Evolutionary conservation across 2,329 filamentous ascomycete species (phyloP).

Genomic region (Dactylellina sp.): DNA sequence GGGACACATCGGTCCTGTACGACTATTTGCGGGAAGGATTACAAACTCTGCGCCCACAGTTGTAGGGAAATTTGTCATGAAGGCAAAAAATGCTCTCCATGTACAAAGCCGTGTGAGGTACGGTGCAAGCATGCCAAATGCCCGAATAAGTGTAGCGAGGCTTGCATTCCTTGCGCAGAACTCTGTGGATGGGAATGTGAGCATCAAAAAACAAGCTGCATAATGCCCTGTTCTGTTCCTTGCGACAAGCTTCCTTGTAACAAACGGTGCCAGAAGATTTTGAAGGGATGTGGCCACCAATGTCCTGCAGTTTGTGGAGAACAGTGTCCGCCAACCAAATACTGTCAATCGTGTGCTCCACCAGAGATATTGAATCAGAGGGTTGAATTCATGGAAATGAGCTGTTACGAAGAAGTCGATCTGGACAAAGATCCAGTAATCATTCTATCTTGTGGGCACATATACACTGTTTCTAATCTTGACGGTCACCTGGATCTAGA

Average conservation of each 20-base stretch:
- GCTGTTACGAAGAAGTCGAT: constrained; percentile 68
- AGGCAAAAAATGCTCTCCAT: constrained; percentile 66
- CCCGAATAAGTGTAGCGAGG: constrained; percentile 69
- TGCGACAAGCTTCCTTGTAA: constrained; percentile 76
- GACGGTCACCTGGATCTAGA: constrained; percentile 73
- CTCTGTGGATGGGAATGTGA: constrained; percentile 70
- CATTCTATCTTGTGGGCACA: constrained; percentile 73
- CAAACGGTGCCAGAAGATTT: constrained; percentile 68
- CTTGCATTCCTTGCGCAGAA: constrained; percentile 73
- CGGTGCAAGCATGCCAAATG: constrained; percentile 71
- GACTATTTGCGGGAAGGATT: constrained; percentile 68
- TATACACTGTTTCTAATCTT: constrained; percentile 71
- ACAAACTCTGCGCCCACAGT: constrained; percentile 70
- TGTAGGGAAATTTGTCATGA: constrained; percentile 70
- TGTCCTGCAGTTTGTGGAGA: constrained; percentile 77
- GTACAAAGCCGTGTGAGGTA: constrained; percentile 68
- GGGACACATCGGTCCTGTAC: constrained; percentile 63
- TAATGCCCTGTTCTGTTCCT: constrained; percentile 72
- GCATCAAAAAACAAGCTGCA: constrained; percentile 67
- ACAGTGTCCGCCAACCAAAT: constrained; percentile 67
- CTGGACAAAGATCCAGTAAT: constrained; percentile 72
- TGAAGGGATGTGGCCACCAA: constrained; percentile 71
- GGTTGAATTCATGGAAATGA: constrained; percentile 68
- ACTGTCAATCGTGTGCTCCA: constrained; percentile 71
- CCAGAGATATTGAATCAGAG: constrained; percentile 64